These are phyloP conservation scores for Scenedesmus sp. DNA, from an alignment of 163 green algal genomes.

Conservation along the genomic window DNA sequence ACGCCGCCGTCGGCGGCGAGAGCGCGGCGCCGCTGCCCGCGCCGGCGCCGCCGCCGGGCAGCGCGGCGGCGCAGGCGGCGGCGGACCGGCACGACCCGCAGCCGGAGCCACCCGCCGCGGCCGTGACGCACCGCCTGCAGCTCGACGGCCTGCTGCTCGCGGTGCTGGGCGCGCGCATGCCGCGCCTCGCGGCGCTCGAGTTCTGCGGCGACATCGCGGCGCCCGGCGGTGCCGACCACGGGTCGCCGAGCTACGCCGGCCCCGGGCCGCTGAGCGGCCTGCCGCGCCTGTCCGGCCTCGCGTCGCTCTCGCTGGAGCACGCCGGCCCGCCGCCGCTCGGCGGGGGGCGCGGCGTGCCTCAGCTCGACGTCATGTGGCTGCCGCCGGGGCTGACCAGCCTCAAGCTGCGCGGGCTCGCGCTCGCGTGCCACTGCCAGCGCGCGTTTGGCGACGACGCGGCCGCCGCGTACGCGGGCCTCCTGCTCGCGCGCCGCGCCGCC, in stretches of 20 bases:
- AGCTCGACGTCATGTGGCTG: slow-evolving; percentile 26
- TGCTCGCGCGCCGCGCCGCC: slow-evolving; percentile 13
- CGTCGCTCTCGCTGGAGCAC: too few relatives aligned
- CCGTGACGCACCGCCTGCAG: neutral
- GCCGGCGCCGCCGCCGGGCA: neutral
- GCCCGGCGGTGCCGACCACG: too few relatives aligned
- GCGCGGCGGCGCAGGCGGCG: slow-evolving; percentile 26
- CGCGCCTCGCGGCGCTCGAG: too few relatives aligned
- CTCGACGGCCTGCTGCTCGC: slow-evolving; percentile 19
- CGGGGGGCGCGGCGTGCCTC: neutral
- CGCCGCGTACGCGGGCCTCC: slow-evolving; percentile 15
- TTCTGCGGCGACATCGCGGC: slow-evolving; percentile 22
- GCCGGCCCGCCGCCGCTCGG: neutral
- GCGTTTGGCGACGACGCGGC: neutral
- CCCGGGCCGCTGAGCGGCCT: neutral
- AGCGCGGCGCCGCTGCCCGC: neutral
- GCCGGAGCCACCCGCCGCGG: slow-evolving; percentile 15
- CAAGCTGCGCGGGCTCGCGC: neutral
- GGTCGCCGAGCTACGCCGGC: too few relatives aligned
- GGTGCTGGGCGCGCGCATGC: neutral
- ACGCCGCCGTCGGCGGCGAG: neutral
- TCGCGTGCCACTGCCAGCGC: neutral
- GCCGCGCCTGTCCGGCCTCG: too few relatives aligned
- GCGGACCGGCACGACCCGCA: neutral
- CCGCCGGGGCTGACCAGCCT: slow-evolving; percentile 4